Evolutionary conservation across 768 basidiomycete species (phyloP), one percentile per base, ranked within the genome.

Genomic region (Leccinum boreale): DNA sequence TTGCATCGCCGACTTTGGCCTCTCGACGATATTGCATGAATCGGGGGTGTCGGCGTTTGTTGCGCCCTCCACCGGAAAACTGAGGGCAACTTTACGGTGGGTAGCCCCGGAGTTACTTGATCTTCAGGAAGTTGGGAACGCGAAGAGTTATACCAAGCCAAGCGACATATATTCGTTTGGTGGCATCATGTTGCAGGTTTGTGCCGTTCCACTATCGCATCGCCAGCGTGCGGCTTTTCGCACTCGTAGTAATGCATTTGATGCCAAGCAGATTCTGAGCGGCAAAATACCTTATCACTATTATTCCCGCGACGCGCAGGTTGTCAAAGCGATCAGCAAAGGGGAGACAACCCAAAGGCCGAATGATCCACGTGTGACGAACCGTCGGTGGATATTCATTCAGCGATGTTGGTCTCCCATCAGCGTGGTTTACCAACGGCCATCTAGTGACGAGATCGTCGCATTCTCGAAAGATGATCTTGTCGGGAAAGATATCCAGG

Each of bases 71-170:
- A 75, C 15, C 6, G 24, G 45, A 46, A 47, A 49, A 28, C 23
- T 9, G 49, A 50, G 26, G 11, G 29, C 8, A 5, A 29, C 49
- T 5, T 19, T 78, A 26, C 74, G 79, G 0, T 80, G 78, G 78
- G 74, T 78, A 12, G 79, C 79, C 52, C 67, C 77, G 0, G 63
- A 73, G 23, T 58, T 80, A 4, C 78, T 77, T 58, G 69, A 58
- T 19, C 29, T 64, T 31, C 23, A 53, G 8, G 61, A 59, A 3
- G 21, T 65, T 5, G 66, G 69, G 8, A 47, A 63, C 12, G 14
- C 23, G 4, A 36, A 33, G 2, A 8, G 50, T 48, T 39, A 54
- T 24, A 17, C 49, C 10, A 15, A 31, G 11, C 56, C 56, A 33
- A 56, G 60, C 11, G 60, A 62, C 33, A 53, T 64, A 11, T 64